phyloP scores from a whole-genome alignment of 2,329 filamentous ascomycete genomes.

The Xylariales sp. region DNA sequence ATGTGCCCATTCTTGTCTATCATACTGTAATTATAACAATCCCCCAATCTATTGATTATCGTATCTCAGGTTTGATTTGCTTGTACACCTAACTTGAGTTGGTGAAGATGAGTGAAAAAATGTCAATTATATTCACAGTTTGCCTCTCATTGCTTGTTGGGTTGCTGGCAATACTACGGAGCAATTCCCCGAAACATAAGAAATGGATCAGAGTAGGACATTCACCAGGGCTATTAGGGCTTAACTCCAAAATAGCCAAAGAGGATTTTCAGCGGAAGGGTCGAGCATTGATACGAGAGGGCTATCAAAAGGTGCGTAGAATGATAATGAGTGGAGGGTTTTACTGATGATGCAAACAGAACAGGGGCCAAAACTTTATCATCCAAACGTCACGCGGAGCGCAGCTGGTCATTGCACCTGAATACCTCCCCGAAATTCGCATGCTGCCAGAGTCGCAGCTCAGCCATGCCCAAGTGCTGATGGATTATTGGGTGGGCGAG shows the following conservation, averaged over 20 bases:
- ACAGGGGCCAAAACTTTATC: slow-evolving; percentile 1
- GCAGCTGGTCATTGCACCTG: neutral
- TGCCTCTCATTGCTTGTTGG: neutral
- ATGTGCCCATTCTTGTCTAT: no score
- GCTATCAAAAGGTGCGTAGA: neutral
- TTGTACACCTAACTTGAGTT: no score
- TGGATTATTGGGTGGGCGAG: slow-evolving; percentile 2
- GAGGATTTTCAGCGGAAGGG: neutral
- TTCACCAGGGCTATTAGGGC: neutral
- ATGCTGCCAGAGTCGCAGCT: slow-evolving; percentile 4
- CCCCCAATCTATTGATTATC: no score
- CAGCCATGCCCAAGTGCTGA: neutral
- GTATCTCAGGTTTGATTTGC: no score
- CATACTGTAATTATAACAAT: no score
- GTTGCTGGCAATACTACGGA: no score
- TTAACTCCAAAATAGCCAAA: neutral
- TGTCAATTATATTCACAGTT: no score
- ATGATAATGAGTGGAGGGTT: no score
- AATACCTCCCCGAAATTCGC: slow-evolving; percentile 2
- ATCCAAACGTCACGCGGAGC: neutral
- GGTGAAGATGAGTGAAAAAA: no score
- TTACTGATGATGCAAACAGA: neutral
- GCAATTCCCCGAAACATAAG: neutral
- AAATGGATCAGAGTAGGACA: neutral
- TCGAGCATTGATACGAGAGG: neutral